Evolutionary conservation across 164 flowering plant species (phyloP).

Genomic region (Paratinospora sagittata): DNA sequence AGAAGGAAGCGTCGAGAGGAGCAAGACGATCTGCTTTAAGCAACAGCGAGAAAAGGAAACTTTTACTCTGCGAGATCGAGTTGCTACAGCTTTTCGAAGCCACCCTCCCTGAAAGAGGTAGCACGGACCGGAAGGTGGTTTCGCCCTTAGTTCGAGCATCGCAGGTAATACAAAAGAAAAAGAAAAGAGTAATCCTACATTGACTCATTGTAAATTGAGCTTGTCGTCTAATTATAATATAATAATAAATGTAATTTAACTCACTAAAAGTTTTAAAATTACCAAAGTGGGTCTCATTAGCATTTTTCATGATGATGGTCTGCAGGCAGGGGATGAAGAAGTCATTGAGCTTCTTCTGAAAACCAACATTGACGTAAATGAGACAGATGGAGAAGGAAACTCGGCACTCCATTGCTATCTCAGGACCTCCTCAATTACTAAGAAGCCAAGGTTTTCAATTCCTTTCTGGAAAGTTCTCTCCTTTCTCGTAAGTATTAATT

Average conservation of each 20-base stretch:
- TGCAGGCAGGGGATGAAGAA: constrained; percentile 50
- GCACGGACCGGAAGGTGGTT: constrained; percentile 22
- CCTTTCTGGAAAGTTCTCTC: background rate
- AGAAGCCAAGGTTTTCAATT: constrained; percentile 30
- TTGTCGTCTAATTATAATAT: too few relatives aligned
- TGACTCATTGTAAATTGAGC: too few relatives aligned
- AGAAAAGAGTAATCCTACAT: background rate
- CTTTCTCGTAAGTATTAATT: background rate
- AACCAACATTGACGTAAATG: constrained; percentile 36
- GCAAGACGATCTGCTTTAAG: constrained; percentile 1
- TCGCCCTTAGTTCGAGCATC: constrained; percentile 38
- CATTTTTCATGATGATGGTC: background rate
- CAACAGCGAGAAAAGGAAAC: constrained; percentile 27
- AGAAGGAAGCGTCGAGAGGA: constrained; percentile 5
- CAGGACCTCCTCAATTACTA: constrained; percentile 18
- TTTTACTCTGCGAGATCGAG: constrained; percentile 45
- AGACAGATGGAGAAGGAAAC: constrained; percentile 46
- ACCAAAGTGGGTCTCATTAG: too few relatives aligned
- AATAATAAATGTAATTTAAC: too few relatives aligned
- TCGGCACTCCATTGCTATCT: constrained; percentile 52
- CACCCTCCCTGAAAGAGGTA: constrained; percentile 7
- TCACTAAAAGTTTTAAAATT: too few relatives aligned
- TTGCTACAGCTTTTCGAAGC: constrained; percentile 51
- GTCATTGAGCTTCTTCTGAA: constrained; percentile 39
- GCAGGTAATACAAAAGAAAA: constrained; percentile 27